These are phyloP conservation scores for Plasmodium cynomolgi DNA, from an alignment of 169 alveolate species.

Conservation along the genomic window DNA sequence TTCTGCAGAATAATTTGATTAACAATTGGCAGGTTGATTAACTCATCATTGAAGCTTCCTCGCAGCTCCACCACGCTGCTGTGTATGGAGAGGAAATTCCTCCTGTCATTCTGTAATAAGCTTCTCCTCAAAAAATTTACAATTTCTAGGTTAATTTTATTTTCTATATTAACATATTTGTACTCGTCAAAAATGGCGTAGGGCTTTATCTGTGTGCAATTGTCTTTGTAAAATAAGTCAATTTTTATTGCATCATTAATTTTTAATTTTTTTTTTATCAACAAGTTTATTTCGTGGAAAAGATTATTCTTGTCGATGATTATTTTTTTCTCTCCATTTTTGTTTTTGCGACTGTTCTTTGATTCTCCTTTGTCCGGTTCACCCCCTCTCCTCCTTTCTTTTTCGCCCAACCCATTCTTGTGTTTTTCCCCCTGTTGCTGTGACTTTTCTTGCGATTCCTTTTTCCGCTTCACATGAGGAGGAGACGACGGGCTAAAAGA, in stretches of 20 bases:
- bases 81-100: constrained; percentile 10
- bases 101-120: constrained; percentile 20
- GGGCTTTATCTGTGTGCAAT: constrained; percentile 64
- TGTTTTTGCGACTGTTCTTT: neutral
- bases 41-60: constrained; percentile 54
- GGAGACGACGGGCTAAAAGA: neutral
- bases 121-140: constrained; percentile 27
- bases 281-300: constrained; percentile 46
- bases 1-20: constrained; percentile 56
- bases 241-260: constrained; percentile 44
- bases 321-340: neutral
- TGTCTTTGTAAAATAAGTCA: constrained; percentile 50
- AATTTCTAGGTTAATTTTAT: constrained; percentile 42
- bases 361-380: neutral
- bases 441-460: neutral
- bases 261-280: constrained; percentile 44
- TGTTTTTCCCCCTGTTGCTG: neutral
- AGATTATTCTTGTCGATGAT: constrained; percentile 30
- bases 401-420: neutral
- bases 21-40: constrained; percentile 40
- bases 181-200: constrained; percentile 54
- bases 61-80: constrained; percentile 59
- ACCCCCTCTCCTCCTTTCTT: neutral
- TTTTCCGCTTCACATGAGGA: constrained; percentile 4
- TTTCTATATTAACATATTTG: constrained; percentile 63